Base-by-base conservation (phyloP, 179 eudicot species). In the Gypsophila paniculata region DNA sequence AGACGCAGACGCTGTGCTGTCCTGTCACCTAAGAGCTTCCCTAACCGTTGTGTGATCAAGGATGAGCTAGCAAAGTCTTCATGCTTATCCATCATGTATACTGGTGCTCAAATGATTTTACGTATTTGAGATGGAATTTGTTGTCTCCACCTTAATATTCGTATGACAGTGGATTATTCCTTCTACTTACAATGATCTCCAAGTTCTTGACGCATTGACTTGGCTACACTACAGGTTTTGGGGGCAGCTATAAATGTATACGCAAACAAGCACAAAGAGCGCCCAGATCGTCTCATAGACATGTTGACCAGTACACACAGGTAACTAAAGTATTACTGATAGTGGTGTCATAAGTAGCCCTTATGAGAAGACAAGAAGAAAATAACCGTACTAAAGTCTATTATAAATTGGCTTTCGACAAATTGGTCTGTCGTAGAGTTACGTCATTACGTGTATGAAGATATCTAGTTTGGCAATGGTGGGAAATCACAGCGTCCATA, bases 271-370 rank as follows among this genome's bases (percentile, higher is more conserved):
- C 99, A 94, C 80, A 94, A 94, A 77, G 99, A 94, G 80, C 90
- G 99, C 25, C 99, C 99, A 39, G 99, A 91, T 80, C 99, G 99
- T 73, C 99, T 94, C 77, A 94, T 94, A 82, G 99, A 94, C 85
- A 91, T 91, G 97, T 76, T 94, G 76, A 89, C 82, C 25, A 94
- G 97, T 68, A 89, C 89, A 78, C 99, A 94, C 87, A 93, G 96
- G 98, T 93, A 83, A 76, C 17, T 2, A 48, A 12, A 21, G 8
- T 65, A 22, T 12, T 46, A 48, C 36, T 26, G 34, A 21, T 12
- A 19, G 26, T 2, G 25, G 51, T 2, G 15, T 17, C 51, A 21
- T 44, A 22, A 18, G 6, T 13, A 11, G 17, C 55, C n/a, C 19
- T 34, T 44, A 44, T 44, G 22, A 61, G 17, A 34, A 8, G 42